Conservation (phyloP, 2,329 filamentous ascomycete genomes). For the Exserohilum rostratum region DNA sequence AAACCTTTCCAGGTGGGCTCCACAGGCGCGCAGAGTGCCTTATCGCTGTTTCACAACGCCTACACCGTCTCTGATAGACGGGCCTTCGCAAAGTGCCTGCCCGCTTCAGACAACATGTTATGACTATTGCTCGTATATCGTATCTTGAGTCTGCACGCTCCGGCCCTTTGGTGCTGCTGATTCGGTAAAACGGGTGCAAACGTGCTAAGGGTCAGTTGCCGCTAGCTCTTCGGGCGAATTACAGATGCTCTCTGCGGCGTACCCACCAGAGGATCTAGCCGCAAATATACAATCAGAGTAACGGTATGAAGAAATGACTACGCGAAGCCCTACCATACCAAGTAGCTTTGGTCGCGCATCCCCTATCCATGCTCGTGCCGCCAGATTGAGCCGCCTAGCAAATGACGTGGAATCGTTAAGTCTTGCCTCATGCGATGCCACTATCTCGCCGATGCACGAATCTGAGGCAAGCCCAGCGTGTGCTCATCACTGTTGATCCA, state of each 20-base stretch:
- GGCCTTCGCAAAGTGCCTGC: conserved; percentile 18
- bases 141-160: conserved; percentile 27
- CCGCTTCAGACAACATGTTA: conserved; percentile 30
- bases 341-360: conserved; percentile 38
- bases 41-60: conserved; percentile 47
- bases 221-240: conserved; percentile 22
- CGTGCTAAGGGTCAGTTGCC: conserved; percentile 18
- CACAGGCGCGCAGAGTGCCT: conserved; percentile 37
- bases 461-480: conserved; percentile 37
- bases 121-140: conserved; percentile 29
- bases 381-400: conserved; percentile 47
- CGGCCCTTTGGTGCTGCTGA: conserved; percentile 33
- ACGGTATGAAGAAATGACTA: conserved; percentile 46
- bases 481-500: conserved; percentile 36
- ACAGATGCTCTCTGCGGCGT: conserved; percentile 25
- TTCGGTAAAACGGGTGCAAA: conserved; percentile 41
- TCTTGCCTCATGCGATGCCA: conserved; percentile 40
- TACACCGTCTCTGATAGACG: conserved; percentile 37
- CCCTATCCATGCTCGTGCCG: conserved; percentile 42
- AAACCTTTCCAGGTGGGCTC: conserved; percentile 24
- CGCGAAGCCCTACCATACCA: conserved; percentile 36
- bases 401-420: conserved; percentile 45
- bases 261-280: conserved; percentile 43
- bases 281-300: conserved; percentile 37
- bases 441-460: conserved; percentile 49